Conservation (phyloP, 768 basidiomycete species). For the Amyloporia xantha region DNA sequence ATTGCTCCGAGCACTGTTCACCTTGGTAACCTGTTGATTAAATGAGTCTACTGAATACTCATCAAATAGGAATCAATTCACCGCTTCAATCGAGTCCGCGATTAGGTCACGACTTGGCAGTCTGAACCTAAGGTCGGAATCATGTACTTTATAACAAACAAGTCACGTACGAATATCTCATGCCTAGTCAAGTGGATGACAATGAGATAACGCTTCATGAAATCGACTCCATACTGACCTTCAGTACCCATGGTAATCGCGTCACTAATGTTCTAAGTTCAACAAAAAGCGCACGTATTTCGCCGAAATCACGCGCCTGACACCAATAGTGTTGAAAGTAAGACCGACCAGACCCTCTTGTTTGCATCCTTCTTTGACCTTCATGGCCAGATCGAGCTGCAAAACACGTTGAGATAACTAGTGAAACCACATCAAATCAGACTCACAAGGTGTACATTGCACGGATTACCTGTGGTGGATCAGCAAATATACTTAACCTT, state of each 20-base stretch:
- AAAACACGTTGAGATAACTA: no score
- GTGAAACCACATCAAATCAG: no score
- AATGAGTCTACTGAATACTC: neutral
- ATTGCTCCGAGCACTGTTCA: neutral
- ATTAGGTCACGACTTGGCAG: slow-evolving; percentile 85
- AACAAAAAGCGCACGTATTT: neutral
- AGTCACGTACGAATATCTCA: slow-evolving; percentile 73
- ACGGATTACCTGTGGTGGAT: slow-evolving; percentile 61
- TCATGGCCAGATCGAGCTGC: slow-evolving; percentile 72
- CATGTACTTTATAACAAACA: neutral
- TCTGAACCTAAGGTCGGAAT: slow-evolving; percentile 29
- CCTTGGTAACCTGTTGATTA: neutral
- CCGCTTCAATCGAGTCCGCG: slow-evolving; percentile 84
- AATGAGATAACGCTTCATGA: neutral
- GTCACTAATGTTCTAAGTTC: slow-evolving; percentile 40
- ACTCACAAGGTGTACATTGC: slow-evolving; percentile 73
- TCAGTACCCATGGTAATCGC: slow-evolving; percentile 89
- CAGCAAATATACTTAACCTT: slow-evolving; percentile 2
- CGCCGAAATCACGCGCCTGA: slow-evolving; percentile 43
- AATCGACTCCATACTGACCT: slow-evolving; percentile 41
- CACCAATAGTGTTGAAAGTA: slow-evolving; percentile 80
- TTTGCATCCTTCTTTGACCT: slow-evolving; percentile 77
- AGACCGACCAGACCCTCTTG: slow-evolving; percentile 77
- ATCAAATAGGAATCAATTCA: slow-evolving; percentile 24
- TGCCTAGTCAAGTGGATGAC: slow-evolving; percentile 44